Conservation (phyloP, 306 rosid genomes). For the Biancaea sappan region DNA sequence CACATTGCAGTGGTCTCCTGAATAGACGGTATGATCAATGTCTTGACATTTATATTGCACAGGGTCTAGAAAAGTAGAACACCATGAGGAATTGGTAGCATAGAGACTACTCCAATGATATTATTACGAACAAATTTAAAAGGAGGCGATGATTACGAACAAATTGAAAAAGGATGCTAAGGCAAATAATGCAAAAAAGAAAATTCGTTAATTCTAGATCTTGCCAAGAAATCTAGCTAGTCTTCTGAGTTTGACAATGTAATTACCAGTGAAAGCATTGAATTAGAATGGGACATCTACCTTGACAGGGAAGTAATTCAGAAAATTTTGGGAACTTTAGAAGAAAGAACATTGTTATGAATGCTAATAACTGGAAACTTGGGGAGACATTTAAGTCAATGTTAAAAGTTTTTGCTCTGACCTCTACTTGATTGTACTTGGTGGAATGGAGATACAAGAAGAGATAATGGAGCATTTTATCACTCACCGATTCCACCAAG, state of each 20-base stretch:
- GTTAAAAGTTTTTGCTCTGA: background rate
- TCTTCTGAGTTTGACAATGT: background rate
- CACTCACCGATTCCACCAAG: slow-evolving; percentile 40
- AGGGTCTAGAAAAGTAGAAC: slow-evolving; percentile 36
- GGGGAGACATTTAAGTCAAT: background rate
- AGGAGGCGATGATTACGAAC: too few species aligned
- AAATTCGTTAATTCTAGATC: background rate
- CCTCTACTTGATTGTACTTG: background rate
- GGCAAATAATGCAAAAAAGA: background rate
- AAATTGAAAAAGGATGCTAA: background rate
- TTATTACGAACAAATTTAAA: background rate
- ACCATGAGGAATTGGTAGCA: background rate
- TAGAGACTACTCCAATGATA: background rate
- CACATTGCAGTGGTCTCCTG: slow-evolving; percentile 32
- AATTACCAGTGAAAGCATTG: background rate
- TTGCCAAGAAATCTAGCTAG: background rate
- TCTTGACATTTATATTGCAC: slow-evolving; percentile 16
- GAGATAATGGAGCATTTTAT: background rate
- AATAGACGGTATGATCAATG: slow-evolving; percentile 41
- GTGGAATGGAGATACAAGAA: background rate
- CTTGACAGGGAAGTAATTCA: background rate
- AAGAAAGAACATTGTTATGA: background rate
- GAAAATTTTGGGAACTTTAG: background rate
- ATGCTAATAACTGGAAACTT: background rate
- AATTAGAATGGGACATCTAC: background rate